Evolutionary conservation across 2,329 filamentous ascomycete species (phyloP).

Genomic region (Epichloe coenophiala): DNA sequence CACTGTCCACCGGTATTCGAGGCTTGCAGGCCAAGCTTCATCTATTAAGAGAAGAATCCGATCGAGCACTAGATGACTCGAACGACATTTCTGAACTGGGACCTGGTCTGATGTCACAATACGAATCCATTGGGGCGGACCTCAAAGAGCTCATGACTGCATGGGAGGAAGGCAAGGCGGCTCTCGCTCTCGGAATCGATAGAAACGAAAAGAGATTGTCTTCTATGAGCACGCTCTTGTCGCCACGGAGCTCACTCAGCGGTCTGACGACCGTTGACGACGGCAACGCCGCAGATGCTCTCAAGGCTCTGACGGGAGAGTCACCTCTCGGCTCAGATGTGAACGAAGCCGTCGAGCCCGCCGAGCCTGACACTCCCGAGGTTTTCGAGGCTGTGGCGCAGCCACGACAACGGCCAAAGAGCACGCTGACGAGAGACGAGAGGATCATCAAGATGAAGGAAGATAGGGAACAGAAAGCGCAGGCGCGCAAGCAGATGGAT

Average conservation of each 20-base stretch:
- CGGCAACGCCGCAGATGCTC: conserved; percentile 41
- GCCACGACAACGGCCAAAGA: conserved; percentile 43
- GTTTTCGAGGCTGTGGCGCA: conserved; percentile 86
- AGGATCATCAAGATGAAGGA: conserved; percentile 79
- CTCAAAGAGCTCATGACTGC: conserved; percentile 66
- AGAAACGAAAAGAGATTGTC: conserved; percentile 60
- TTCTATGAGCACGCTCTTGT: conserved; percentile 45
- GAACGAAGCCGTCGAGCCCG: conserved; percentile 43
- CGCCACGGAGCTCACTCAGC: conserved; percentile 49
- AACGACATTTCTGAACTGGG: conserved; percentile 63
- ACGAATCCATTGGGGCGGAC: conserved; percentile 86
- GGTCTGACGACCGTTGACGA: conserved; percentile 52
- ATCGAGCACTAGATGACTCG: conserved; percentile 61
- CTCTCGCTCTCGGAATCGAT: conserved; percentile 69
- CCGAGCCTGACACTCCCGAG: conserved; percentile 56
- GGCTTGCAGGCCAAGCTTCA: conserved; percentile 92
- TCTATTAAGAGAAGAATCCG: conserved; percentile 79
- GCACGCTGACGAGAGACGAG: conserved; percentile 68
- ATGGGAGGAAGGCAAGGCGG: conserved; percentile 80
- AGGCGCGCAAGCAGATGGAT: conserved; percentile 60
- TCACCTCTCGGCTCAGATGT: conserved; percentile 37
- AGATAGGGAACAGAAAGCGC: conserved; percentile 63
- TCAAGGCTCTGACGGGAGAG: conserved; percentile 69
- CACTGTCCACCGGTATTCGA: conserved; percentile 78
- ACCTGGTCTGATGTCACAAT: conserved; percentile 69